Evolutionary conservation across 148 eudicot species (phyloP).

Genomic region (Silene uniflora): DNA sequence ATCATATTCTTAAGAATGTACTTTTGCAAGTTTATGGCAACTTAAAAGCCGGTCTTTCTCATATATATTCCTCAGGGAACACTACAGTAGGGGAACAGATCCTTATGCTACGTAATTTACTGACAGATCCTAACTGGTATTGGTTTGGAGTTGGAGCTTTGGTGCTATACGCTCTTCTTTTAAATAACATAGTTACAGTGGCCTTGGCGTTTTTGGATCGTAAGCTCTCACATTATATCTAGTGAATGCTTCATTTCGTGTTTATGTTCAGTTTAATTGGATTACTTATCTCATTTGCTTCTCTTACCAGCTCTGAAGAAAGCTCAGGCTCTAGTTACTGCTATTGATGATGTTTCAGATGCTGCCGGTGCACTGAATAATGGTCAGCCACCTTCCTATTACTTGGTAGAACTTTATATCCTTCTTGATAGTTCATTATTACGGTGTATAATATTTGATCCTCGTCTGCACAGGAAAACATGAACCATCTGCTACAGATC

Average conservation of each 20-base stretch:
- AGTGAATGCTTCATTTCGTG: background rate
- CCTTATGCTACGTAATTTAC: constrained; percentile 43
- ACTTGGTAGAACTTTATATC: background rate
- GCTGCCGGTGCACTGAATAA: constrained; percentile 19
- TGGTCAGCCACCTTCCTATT: constrained; percentile 25
- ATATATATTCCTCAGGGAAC: constrained; percentile 45
- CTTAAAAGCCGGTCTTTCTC: constrained; percentile 16
- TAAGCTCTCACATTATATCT: constrained; percentile 28
- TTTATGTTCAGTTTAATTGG: background rate
- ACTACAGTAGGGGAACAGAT: constrained; percentile 45
- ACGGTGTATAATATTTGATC: background rate
- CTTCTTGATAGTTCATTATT: background rate
- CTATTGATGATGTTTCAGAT: constrained; percentile 20
- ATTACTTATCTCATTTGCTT: constrained; percentile 18
- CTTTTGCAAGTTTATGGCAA: too few relatives aligned
- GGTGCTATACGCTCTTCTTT: constrained; percentile 47
- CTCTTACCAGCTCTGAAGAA: constrained; percentile 48
- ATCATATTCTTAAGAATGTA: background rate
- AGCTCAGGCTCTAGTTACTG: constrained; percentile 41
- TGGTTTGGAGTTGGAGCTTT: constrained; percentile 76
- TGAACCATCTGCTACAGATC: constrained; percentile 9
- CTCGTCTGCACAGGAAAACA: constrained; percentile 23
- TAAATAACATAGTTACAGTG: constrained; percentile 55
- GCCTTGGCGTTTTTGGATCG: constrained; percentile 61
- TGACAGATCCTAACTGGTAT: constrained; percentile 53